These are phyloP conservation scores for Hypseocharis bilobata DNA, from an alignment of 441 rosid genomes.

Conservation along the genomic window DNA sequence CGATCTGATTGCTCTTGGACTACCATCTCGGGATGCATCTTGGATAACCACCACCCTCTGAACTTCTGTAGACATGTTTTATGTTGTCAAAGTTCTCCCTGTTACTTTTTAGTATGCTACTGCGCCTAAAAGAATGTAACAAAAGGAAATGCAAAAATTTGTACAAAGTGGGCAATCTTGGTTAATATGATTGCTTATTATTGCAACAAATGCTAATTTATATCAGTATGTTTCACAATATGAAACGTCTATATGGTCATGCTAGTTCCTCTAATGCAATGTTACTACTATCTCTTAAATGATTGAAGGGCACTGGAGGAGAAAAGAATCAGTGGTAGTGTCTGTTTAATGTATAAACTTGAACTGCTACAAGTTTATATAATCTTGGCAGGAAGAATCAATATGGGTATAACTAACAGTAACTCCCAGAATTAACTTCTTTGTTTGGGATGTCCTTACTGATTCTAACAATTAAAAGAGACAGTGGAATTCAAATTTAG, in stretches of 20 bases:
- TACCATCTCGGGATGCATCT: conserved; percentile 40
- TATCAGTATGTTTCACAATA: background rate
- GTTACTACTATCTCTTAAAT: too few species aligned
- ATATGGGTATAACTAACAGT: background rate
- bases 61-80: conserved; percentile 26
- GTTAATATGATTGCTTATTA: background rate
- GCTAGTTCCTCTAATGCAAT: too few species aligned
- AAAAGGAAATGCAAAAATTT: background rate
- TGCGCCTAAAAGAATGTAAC: background rate
- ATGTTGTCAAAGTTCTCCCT: background rate
- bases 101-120: background rate
- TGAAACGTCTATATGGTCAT: background rate
- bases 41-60: conserved; percentile 52
- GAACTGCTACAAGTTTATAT: too few species aligned
- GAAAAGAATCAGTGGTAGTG: background rate
- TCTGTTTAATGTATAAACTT: background rate
- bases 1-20: conserved; percentile 28
- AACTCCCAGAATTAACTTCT: background rate
- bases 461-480: background rate
- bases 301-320: background rate
- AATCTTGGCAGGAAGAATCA: background rate
- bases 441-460: background rate
- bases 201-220: background rate
- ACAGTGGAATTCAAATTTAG: background rate
- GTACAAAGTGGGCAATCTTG: background rate